Percentiles rank a stretch among this genome's conserved stretches.
These are phyloP conservation scores for Eucalyptus decipiens DNA, from an alignment of 345 rosid genomes.

Conservation along the genomic window DNA sequence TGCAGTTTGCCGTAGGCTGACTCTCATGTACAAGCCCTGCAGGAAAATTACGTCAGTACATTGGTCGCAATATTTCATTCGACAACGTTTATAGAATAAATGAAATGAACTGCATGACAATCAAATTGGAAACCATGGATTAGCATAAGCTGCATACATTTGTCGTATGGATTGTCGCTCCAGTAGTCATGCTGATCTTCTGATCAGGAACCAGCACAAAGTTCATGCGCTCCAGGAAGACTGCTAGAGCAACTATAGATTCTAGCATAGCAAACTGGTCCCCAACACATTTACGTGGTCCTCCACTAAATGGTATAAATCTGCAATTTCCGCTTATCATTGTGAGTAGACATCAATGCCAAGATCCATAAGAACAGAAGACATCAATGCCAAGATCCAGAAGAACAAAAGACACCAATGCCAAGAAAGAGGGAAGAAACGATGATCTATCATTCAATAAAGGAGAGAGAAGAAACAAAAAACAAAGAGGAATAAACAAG, in stretches of 20 bases:
- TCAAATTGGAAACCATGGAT: not conserved
- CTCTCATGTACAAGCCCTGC: conserved; percentile 86
- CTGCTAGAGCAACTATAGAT: conserved; percentile 69
- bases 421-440: not conserved
- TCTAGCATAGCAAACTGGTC: conserved; percentile 95
- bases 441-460: not conserved
- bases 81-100: not conserved
- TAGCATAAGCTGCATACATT: conserved; percentile 22
- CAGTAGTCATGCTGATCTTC: conserved; percentile 87
- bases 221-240: conserved; percentile 63
- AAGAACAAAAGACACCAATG: not conserved
- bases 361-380: not conserved
- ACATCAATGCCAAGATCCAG: not conserved
- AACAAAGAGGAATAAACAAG: not conserved
- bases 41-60: not conserved
- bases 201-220: conserved; percentile 83
- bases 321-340: conserved; percentile 9
- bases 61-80: not conserved
- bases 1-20: conserved; percentile 32
- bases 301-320: conserved; percentile 94
- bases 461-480: not conserved
- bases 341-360: not conserved
- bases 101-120: not conserved
- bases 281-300: conserved; percentile 92
- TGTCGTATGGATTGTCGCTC: conserved; percentile 91